A percentile compares a stretch with the other conserved stretches of the same genome.
phyloP scores from a whole-genome alignment of 768 basidiomycete species.

The Tylopilus sp. region DNA sequence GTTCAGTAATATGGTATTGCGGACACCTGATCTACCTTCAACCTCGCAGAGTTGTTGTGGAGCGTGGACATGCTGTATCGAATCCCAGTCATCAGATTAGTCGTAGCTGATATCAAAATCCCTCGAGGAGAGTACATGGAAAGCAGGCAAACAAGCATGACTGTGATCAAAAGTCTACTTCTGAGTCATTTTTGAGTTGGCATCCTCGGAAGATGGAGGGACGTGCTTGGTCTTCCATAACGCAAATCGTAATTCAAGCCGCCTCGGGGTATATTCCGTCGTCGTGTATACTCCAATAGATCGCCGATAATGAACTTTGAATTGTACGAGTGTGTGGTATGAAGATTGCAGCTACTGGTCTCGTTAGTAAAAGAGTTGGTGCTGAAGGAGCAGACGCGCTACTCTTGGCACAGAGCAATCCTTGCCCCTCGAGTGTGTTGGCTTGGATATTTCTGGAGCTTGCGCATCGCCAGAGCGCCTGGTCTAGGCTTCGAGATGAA shows the following conservation, averaged over 20 bases:
- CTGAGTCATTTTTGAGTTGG: too few relatives aligned
- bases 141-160: too few relatives aligned
- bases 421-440: slow-evolving; percentile 42
- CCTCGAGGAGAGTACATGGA: too few relatives aligned
- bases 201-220: too few relatives aligned
- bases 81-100: too few relatives aligned
- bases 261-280: slow-evolving; percentile 5
- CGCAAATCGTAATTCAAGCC: slow-evolving; percentile 3
- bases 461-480: slow-evolving; percentile 50
- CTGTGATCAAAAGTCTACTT: too few relatives aligned
- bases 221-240: not conserved
- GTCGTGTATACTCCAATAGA: not conserved
- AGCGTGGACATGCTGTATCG: too few relatives aligned
- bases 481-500: slow-evolving; percentile 49
- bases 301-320: not conserved
- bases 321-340: not conserved
- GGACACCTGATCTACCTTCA: too few relatives aligned
- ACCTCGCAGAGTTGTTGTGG: too few relatives aligned
- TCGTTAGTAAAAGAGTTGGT: slow-evolving; percentile 5
- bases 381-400: slow-evolving; percentile 6
- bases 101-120: too few relatives aligned
- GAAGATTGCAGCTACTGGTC: not conserved
- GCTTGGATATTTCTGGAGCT: slow-evolving; percentile 63
- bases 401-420: not conserved
- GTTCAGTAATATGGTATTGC: too few relatives aligned